Conservation (phyloP, 257 asterid species). For the Penstemon barbatus region DNA sequence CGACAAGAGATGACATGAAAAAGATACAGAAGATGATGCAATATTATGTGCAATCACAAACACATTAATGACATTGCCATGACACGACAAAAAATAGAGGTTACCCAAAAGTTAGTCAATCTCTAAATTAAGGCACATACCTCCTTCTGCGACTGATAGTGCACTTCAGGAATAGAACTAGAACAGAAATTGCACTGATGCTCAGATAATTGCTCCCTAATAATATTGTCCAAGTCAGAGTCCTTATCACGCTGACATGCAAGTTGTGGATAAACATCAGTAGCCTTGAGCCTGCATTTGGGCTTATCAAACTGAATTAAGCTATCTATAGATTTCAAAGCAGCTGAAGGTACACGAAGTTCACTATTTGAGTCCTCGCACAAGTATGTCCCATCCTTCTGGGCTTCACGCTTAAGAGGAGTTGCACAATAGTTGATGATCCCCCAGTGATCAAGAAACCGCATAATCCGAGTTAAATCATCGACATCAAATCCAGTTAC, state of each 20-base stretch:
- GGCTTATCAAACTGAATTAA: conserved; percentile 92
- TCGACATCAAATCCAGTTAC: conserved; percentile 63
- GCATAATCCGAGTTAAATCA: conserved; percentile 71
- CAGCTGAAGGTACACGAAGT: conserved; percentile 78
- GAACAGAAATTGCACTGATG: conserved; percentile 70
- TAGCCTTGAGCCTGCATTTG: conserved; percentile 72
- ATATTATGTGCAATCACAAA: no score
- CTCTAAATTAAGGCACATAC: conserved; percentile 36
- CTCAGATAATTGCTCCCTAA: conserved; percentile 77
- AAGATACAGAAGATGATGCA: conserved; percentile 3
- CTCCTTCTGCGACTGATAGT: conserved; percentile 96
- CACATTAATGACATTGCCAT: no score
- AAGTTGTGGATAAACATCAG: conserved; percentile 76
- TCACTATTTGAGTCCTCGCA: conserved; percentile 75
- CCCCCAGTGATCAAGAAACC: conserved; percentile 99
- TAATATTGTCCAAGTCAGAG: conserved; percentile 61
- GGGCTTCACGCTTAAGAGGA: conserved; percentile 50
- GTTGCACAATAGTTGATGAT: conserved; percentile 87
- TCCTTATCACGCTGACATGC: conserved; percentile 43
- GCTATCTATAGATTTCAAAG: conserved; percentile 91
- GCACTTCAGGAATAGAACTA: conserved; percentile 52
- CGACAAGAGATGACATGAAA: conserved; percentile 21
- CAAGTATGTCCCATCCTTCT: conserved; percentile 59
- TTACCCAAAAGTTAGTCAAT: background rate
- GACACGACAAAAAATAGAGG: no score